Evolutionary conservation across 495 filamentous ascomycete genomes (phyloP), one percentile per base, ranked within the genome.

Genomic region (Chaetomium tenue): DNA sequence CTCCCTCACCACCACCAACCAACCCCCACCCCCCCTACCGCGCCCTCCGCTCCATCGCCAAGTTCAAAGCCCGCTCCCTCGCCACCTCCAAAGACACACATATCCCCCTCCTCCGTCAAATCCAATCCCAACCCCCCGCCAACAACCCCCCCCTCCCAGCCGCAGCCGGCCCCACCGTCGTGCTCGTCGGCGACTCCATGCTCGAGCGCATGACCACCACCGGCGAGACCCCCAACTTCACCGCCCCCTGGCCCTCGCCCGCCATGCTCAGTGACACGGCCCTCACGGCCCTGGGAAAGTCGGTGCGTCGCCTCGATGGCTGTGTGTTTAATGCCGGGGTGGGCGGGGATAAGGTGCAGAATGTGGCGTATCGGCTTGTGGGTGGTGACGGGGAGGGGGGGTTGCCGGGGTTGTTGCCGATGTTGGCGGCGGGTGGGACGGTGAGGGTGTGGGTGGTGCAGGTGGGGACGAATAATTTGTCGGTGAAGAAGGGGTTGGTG

Each of bases 401-500:
- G 13, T 55, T 71, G 5, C 58, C 54, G 0, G 53, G 70, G 15
- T 61, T 79, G 72, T 22, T 66, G 46, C 60, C 47, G 0, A 11
- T 59, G 7, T 18, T 72, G 7, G 58, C 60, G n/a, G 48, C 37
- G 15, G 3, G 22, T 4, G 64, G 61, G 12, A 64, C 33, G 18
- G 64, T 70, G 25, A 70, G 67, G 51, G 5, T 75, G 23, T 74
- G 73, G 73, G 70, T 78, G 66, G 62, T 70, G 25, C 70, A 80
- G 61, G 42, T 68, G 48, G 58, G 76, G 39, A 63, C 71, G 59
- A 64, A 79, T 70, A 59, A 81, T 23, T 63, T 78, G 59, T 67
- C 64, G 26, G 71, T 68, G 0, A 80, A 64, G 63, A 74, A 76
- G 44, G 78, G 78, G 22, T 73, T 79, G 13, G 70, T 64, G 2